Evolutionary conservation across 306 rosid species (phyloP).

Genomic region (Corylus heterophylla): DNA sequence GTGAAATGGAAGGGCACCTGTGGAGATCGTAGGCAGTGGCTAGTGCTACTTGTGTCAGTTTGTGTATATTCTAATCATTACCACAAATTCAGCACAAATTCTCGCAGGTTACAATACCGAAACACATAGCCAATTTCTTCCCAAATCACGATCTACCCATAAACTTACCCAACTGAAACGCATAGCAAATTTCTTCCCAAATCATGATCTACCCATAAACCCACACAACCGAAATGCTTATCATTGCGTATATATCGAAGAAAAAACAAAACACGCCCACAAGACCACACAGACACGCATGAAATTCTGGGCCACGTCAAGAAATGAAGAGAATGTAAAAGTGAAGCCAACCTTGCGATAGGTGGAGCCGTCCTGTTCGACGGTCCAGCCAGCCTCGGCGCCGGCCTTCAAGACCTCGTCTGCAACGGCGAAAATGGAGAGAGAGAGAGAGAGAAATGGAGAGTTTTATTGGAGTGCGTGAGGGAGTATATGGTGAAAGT

Average conservation of each 20-base stretch:
- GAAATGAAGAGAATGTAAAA: not conserved
- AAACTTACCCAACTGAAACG: not conserved
- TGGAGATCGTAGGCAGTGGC: constrained; percentile 81
- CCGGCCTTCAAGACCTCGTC: constrained; percentile 82
- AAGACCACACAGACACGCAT: not conserved
- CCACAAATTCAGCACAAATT: too few relatives aligned
- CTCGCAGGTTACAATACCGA: too few relatives aligned
- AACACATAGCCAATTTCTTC: too few relatives aligned
- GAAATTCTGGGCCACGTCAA: not conserved
- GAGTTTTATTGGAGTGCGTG: too few relatives aligned
- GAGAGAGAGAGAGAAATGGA: too few relatives aligned
- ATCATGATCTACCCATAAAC: constrained; percentile 18
- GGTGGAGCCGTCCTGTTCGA: constrained; percentile 87
- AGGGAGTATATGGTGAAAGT: too few relatives aligned
- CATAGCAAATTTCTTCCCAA: constrained; percentile 9
- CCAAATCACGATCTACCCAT: too few relatives aligned
- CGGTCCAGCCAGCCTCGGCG: constrained; percentile 80
- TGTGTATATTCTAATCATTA: too few relatives aligned
- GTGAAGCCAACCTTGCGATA: constrained; percentile 61
- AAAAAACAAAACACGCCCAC: not conserved
- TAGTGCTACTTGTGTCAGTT: too few relatives aligned
- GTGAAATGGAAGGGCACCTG: constrained; percentile 14
- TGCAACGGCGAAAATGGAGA: too few relatives aligned
- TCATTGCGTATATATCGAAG: constrained; percentile 9
- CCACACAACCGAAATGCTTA: not conserved